A percentile compares a stretch with the other conserved stretches of the same genome.
Evolutionary conservation across 768 basidiomycete genomes (phyloP).

Genomic region (Trametes coccinea): DNA sequence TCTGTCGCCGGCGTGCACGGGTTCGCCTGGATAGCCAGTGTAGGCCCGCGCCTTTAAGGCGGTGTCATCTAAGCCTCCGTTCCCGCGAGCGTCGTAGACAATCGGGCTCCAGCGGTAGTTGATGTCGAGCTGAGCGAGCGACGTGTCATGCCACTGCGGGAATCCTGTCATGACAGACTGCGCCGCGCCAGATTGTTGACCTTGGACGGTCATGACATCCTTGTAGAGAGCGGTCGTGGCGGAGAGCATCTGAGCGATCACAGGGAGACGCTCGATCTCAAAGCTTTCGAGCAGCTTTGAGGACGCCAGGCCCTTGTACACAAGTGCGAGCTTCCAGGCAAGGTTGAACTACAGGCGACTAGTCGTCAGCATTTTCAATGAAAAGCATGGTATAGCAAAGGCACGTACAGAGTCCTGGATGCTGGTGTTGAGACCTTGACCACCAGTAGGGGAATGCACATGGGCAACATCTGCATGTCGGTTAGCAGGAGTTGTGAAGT

Average conservation of each 20-base stretch:
- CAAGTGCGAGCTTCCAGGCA: constrained; percentile 35
- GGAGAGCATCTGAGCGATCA: constrained; percentile 33
- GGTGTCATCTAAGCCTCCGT: constrained; percentile 19
- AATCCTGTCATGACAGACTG: not conserved
- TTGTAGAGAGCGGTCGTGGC: constrained; percentile 21
- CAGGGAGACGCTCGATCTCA: constrained; percentile 33
- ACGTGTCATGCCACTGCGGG: constrained; percentile 29
- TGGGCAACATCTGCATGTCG: constrained; percentile 34
- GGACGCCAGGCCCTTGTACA: constrained; percentile 27
- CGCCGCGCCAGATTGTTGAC: not conserved
- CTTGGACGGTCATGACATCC: not conserved
- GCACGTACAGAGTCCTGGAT: constrained; percentile 31
- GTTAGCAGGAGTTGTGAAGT: no score
- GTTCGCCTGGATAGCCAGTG: constrained; percentile 12
- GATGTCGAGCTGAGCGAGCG: constrained; percentile 46
- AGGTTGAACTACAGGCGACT: constrained; percentile 29
- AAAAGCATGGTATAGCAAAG: no score
- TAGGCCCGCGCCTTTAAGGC: constrained; percentile 25
- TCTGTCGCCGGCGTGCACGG: constrained; percentile 44
- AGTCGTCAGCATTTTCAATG: not conserved
- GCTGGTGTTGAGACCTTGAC: constrained; percentile 36
- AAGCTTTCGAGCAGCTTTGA: constrained; percentile 32
- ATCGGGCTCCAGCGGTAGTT: constrained; percentile 56
- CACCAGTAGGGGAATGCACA: constrained; percentile 46
- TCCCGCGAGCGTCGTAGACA: constrained; percentile 40